Base-by-base conservation (phyloP, 2,329 filamentous ascomycete species). In the Trichoderma koningiopsis region DNA sequence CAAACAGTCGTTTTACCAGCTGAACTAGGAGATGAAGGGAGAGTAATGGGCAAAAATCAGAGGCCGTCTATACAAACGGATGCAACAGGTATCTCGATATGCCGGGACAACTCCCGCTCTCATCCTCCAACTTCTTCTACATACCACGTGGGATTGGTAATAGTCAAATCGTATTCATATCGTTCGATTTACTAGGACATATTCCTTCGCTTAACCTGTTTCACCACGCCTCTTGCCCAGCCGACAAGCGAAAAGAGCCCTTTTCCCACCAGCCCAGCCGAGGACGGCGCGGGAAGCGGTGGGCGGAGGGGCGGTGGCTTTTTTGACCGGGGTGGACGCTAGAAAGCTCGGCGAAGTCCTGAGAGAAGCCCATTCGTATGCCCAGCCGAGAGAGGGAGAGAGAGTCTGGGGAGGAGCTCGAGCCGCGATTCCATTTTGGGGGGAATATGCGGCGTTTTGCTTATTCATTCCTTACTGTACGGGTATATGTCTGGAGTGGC, bases 301-400 rank as follows among this genome's bases (percentile, higher is more conserved):
- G 40, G 40, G 40, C 19, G 63, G 33, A 35, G 43, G 63, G 31
- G 53, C 22, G 22, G 40, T 22, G 22, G 40, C 37, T 66, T 66
- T 52, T 22, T 16, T 19, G 53, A 43, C 40, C 40, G 40, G 40
- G 40, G 47, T 10, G 55, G 47, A 47, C 55, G 61, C 63, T 66
- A 49, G 63, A 66, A 43, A 47, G 63, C 33, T 66, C 53, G 63
- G 63, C 53, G 63, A 66, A 66, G 63, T 43, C 52, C 53, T 47
- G 37, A 33, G 16, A 33, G 63, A 58, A 37, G 16, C 19, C 19
- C 22, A 31, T n/a, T 27, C 47, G 33, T 49, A 35, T 33, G 19
- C 29, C 27, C 24, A 65, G 22, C 60, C 47, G 52, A 56, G 29
- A 22, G 43, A 22, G 16, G 16, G 16, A 40, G 16, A 40, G 33